phyloP scores from a whole-genome alignment of 2,329 filamentous ascomycete species.

The Stagonosporopsis tanaceti region DNA sequence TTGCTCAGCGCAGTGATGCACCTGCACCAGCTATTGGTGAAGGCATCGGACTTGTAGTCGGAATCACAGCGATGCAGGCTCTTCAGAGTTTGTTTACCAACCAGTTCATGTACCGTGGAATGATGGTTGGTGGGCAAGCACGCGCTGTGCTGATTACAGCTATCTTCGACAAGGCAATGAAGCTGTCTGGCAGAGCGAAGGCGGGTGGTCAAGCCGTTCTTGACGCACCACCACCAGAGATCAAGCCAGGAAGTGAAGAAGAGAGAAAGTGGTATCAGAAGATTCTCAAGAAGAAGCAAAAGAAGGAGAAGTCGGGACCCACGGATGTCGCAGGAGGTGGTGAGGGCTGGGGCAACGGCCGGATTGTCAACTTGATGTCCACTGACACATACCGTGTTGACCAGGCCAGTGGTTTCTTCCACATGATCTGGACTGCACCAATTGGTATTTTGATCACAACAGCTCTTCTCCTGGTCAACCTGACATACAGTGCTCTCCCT shows the following conservation, averaged over 20 bases:
- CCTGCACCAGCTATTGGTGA: slow-evolving; percentile 73
- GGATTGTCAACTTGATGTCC: slow-evolving; percentile 92
- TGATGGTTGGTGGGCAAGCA: slow-evolving; percentile 87
- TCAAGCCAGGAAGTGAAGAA: slow-evolving; percentile 58
- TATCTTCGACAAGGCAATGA: slow-evolving; percentile 93
- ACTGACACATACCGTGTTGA: slow-evolving; percentile 94
- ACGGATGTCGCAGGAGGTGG: slow-evolving; percentile 71
- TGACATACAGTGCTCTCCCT: slow-evolving; percentile 88
- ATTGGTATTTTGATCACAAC: slow-evolving; percentile 80
- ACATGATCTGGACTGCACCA: slow-evolving; percentile 89
- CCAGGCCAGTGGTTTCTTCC: slow-evolving; percentile 86
- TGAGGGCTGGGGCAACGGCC: slow-evolving; percentile 88
- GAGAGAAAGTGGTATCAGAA: slow-evolving; percentile 62
- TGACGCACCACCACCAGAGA: slow-evolving; percentile 52
- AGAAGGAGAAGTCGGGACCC: slow-evolving; percentile 53
- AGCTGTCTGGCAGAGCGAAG: slow-evolving; percentile 84
- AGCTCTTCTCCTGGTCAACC: slow-evolving; percentile 80
- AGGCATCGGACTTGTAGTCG: slow-evolving; percentile 84
- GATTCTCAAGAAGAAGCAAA: slow-evolving; percentile 52
- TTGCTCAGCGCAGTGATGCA: slow-evolving; percentile 62
- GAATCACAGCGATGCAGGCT: slow-evolving; percentile 85
- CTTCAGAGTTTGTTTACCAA: slow-evolving; percentile 81
- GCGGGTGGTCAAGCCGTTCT: slow-evolving; percentile 71
- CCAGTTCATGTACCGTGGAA: slow-evolving; percentile 91
- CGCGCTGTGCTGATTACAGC: slow-evolving; percentile 82